A percentile compares a stretch with the other conserved stretches of the same genome.
These are phyloP conservation scores for Lasiosphaeria hispida DNA, from an alignment of 495 filamentous ascomycete species.

Conservation along the genomic window DNA sequence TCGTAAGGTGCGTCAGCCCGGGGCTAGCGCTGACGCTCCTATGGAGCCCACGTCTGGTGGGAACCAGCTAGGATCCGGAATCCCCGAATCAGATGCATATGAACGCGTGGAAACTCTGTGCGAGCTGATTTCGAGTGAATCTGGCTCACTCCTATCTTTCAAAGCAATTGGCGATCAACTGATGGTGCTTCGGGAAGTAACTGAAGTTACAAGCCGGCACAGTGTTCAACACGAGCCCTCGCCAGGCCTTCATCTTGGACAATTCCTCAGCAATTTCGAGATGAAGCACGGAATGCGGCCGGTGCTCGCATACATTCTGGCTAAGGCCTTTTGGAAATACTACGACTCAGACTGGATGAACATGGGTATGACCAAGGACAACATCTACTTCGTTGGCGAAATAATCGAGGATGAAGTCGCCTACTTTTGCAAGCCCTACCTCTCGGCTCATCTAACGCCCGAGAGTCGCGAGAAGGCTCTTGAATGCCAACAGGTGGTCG, in stretches of 20 bases:
- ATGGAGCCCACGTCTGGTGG: not conserved
- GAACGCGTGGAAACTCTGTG: conserved; percentile 1
- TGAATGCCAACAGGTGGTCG: conserved; percentile 1
- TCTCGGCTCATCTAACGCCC: conserved; percentile 5
- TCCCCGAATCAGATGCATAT: not conserved
- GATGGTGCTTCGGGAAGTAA: not conserved
- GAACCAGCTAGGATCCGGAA: not conserved
- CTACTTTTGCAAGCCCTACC: conserved; percentile 7
- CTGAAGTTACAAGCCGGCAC: not conserved
- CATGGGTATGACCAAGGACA: conserved; percentile 16
- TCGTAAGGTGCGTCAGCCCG: not conserved
- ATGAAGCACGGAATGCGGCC: conserved; percentile 11
- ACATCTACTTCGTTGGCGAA: conserved; percentile 23
- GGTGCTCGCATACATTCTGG: conserved; percentile 21
- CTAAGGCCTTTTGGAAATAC: conserved; percentile 25
- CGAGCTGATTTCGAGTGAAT: not conserved
- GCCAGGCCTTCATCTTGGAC: conserved; percentile 4
- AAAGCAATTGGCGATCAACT: not conserved
- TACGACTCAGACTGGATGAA: conserved; percentile 27
- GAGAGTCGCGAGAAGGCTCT: not conserved
- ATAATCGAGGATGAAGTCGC: not conserved
- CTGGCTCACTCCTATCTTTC: not conserved
- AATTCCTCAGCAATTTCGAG: conserved; percentile 3
- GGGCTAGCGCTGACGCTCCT: too few relatives aligned
- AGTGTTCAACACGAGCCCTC: not conserved